phyloP scores from a whole-genome alignment of 139 green algal species.

The Nannochloris sp. region DNA sequence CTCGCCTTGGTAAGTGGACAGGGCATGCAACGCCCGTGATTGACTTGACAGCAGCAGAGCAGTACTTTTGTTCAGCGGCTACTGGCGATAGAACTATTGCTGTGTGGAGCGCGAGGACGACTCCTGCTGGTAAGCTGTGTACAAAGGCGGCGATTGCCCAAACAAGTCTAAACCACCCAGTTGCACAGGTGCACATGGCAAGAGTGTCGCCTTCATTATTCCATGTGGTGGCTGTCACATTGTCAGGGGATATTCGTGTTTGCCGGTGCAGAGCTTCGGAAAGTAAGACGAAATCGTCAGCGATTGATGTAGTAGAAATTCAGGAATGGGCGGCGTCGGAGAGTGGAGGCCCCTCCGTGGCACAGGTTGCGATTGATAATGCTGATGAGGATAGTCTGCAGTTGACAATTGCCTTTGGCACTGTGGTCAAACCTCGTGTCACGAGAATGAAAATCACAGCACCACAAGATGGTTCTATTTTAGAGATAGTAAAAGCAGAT shows the following conservation, averaged over 20 bases:
- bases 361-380: constrained; percentile 3
- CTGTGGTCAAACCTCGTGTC: constrained; percentile 4
- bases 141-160: constrained; percentile 1
- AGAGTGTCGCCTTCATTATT: not conserved
- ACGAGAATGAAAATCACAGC: too few species aligned
- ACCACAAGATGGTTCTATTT: too few species aligned
- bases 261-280: constrained; percentile 4
- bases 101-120: constrained; percentile 1
- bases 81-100: constrained; percentile 10
- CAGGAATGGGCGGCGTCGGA: not conserved
- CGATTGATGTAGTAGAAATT: not conserved
- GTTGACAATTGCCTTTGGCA: constrained; percentile 8
- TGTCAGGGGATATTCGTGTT: constrained; percentile 2
- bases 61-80: constrained; percentile 9
- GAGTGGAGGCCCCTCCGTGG: not conserved
- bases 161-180: constrained; percentile 3
- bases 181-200: not conserved
- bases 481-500: too few species aligned
- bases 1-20: constrained; percentile 9
- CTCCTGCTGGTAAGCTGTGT: constrained; percentile 6
- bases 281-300: not conserved
- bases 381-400: not conserved
- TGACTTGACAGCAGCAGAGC: not conserved
- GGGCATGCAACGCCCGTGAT: constrained; percentile 11
- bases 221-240: constrained; percentile 8